A percentile compares a stretch with the other conserved stretches of the same genome.
Evolutionary conservation across 2,329 filamentous ascomycete genomes (phyloP).

Genomic region (Penicillium sp.): DNA sequence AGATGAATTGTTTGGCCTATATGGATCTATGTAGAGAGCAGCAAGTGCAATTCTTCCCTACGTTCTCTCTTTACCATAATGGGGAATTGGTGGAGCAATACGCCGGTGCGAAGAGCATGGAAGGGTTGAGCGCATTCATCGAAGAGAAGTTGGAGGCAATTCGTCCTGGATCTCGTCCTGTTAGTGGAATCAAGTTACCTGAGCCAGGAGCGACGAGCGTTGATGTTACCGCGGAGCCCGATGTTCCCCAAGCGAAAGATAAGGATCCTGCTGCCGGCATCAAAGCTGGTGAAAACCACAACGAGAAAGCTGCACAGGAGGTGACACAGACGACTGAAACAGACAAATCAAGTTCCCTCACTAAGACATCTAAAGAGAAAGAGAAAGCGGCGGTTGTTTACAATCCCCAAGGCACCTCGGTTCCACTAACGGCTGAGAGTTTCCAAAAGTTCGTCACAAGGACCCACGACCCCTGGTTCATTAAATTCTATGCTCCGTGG

Average conservation of each 20-base stretch:
- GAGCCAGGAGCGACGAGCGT: slow-evolving; percentile 60
- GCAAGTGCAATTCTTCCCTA: slow-evolving; percentile 67
- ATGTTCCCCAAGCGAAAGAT: slow-evolving; percentile 39
- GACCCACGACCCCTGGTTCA: slow-evolving; percentile 90
- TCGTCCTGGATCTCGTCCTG: slow-evolving; percentile 74
- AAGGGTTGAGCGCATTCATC: slow-evolving; percentile 63
- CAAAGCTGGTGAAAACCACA: slow-evolving; percentile 40
- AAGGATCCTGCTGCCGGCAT: slow-evolving; percentile 37
- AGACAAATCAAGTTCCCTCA: slow-evolving; percentile 17
- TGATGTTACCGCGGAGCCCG: slow-evolving; percentile 37
- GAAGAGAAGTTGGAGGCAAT: slow-evolving; percentile 73
- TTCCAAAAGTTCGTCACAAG: slow-evolving; percentile 84
- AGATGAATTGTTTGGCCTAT: slow-evolving; percentile 79
- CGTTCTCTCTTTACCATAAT: slow-evolving; percentile 74
- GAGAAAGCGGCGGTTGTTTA: slow-evolving; percentile 55
- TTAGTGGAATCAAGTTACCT: slow-evolving; percentile 64
- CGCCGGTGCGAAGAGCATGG: slow-evolving; percentile 64
- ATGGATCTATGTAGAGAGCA: slow-evolving; percentile 71
- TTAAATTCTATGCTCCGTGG: slow-evolving; percentile 99
- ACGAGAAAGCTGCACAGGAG: slow-evolving; percentile 32
- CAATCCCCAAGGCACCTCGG: slow-evolving; percentile 72
- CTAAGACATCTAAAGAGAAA: slow-evolving; percentile 41
- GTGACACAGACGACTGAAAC: background rate
- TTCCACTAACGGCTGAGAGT: slow-evolving; percentile 72
- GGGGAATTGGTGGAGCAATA: slow-evolving; percentile 63